These are phyloP conservation scores for Eutrema salsugineum DNA, from an alignment of 441 rosid species.

Conservation along the genomic window DNA sequence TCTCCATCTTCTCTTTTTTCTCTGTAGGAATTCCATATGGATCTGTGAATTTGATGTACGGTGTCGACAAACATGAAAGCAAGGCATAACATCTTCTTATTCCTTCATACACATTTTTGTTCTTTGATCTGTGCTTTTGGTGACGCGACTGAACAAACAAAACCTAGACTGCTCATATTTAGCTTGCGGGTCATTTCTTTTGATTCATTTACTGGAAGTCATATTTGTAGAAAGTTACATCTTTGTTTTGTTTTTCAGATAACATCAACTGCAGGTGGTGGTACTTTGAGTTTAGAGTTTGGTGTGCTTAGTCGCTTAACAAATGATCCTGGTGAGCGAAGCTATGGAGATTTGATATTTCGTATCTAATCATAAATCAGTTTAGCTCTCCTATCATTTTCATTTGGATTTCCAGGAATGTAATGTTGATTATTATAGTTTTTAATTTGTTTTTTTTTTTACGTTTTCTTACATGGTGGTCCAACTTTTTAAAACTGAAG, in stretches of 20 bases:
- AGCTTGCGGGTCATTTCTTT: neutral
- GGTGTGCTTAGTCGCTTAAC: slow-evolving; percentile 92
- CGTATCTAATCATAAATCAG: neutral
- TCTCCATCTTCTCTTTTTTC: neutral
- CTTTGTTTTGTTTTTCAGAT: slow-evolving; percentile 50
- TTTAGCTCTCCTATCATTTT: neutral
- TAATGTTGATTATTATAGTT: neutral
- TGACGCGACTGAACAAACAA: neutral
- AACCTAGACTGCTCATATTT: neutral
- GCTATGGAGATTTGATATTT: slow-evolving; percentile 2
- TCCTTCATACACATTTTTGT: neutral
- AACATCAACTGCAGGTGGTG: slow-evolving; percentile 99
- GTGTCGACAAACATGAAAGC: slow-evolving; percentile 98
- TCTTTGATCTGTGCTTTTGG: slow-evolving; percentile 11
- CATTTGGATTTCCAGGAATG: neutral
- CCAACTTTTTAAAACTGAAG: slow-evolving; percentile 40
- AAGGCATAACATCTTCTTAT: slow-evolving; percentile 50
- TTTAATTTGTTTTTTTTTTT: neutral
- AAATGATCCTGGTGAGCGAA: slow-evolving; percentile 82
- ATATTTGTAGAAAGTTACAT: slow-evolving; percentile 3
- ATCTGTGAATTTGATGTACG: slow-evolving; percentile 85
- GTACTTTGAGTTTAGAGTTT: slow-evolving; percentile 95
- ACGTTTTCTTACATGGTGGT: slow-evolving; percentile 1
- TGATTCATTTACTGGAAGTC: neutral
- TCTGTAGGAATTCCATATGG: slow-evolving; percentile 94